Conservation (phyloP, 169 alveolate species). For the Plasmodium coatneyi region DNA sequence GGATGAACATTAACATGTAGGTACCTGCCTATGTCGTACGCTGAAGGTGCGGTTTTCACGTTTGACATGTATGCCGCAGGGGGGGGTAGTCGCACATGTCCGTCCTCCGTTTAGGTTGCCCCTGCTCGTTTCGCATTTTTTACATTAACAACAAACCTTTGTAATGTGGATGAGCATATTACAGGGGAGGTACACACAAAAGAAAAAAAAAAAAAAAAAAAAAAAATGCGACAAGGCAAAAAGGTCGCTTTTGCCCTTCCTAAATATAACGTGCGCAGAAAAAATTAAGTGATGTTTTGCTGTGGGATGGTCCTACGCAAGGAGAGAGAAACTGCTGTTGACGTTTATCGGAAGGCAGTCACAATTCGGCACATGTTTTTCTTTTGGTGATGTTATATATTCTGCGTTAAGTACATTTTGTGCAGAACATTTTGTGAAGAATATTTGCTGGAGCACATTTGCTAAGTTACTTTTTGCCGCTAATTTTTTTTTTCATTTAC, state of each 20-base stretch:
- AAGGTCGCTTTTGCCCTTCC: not conserved
- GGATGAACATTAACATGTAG: not conserved
- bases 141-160: not conserved
- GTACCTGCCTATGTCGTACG: not conserved
- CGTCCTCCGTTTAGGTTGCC: not conserved
- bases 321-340: not conserved
- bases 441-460: not conserved
- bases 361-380: not conserved
- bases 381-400: not conserved
- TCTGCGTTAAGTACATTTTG: not conserved
- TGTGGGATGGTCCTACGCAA: not conserved
- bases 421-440: not conserved
- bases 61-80: not conserved
- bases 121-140: not conserved
- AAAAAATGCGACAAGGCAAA: not conserved
- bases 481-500: not conserved
- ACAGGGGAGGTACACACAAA: not conserved
- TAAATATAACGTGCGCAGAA: not conserved
- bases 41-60: not conserved
- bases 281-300: not conserved
- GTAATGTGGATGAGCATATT: not conserved
- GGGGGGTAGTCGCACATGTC: not conserved
- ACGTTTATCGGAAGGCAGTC: not conserved
- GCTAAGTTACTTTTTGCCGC: not conserved
- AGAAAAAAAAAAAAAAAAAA: constrained; percentile 1